These are phyloP conservation scores for Irpex sp. DNA, from an alignment of 1,284 basidiomycete genomes.

Conservation along the genomic window DNA sequence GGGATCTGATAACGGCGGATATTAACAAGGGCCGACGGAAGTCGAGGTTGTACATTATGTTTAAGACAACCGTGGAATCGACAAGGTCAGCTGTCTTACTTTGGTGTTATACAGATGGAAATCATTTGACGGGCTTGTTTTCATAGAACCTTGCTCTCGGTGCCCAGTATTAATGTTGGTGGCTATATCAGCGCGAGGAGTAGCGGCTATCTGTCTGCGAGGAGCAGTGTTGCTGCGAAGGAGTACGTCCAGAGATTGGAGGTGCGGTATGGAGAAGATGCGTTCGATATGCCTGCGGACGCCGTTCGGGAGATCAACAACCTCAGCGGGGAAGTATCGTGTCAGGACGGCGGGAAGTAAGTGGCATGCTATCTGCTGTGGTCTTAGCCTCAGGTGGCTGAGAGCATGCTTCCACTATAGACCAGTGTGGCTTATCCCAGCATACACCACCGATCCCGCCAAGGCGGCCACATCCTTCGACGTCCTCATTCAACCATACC, in stretches of 20 bases:
- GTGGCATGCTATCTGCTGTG: neutral
- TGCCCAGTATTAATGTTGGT: neutral
- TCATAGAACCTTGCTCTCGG: neutral
- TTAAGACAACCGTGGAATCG: conserved; percentile 1
- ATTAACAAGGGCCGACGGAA: conserved; percentile 7
- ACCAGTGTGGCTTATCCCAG: conserved; percentile 2
- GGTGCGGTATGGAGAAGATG: conserved; percentile 4
- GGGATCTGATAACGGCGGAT: conserved; percentile 8
- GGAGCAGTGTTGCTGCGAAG: neutral
- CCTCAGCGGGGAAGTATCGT: neutral
- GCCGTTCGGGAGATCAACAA: conserved; percentile 3
- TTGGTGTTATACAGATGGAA: neutral
- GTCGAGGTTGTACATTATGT: conserved; percentile 2
- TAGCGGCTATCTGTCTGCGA: neutral
- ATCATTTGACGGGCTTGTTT: neutral
- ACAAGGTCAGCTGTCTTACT: neutral
- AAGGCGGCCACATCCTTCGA: conserved; percentile 8
- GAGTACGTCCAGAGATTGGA: conserved; percentile 7
- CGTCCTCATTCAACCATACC: conserved; percentile 4
- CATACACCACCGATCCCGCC: neutral
- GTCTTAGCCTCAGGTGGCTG: no score
- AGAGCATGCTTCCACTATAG: neutral
- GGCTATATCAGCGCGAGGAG: conserved; percentile 2
- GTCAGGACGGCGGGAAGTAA: conserved; percentile 4
- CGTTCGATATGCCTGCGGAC: conserved; percentile 1